Base-by-base conservation (phyloP, 306 rosid genomes). In the Corylus heterophylla region DNA sequence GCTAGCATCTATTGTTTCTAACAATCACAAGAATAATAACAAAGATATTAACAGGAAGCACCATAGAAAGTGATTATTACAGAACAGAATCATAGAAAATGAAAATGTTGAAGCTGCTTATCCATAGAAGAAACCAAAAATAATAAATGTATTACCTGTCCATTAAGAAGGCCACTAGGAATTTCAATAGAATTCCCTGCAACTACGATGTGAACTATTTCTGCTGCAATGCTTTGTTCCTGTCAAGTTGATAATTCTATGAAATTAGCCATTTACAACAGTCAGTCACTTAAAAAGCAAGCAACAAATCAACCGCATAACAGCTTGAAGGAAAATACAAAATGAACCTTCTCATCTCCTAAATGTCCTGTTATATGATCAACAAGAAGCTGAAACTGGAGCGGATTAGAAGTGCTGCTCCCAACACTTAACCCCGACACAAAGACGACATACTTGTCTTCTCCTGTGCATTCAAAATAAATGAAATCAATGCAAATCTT, bases 341-440 rank as follows among this genome's bases (percentile, higher is more conserved):
- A 69, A 49, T 20, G 37, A 83, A 94, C 97, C 96, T 89, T 87
- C 85, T 89, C 94, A 83, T 95, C 98, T 81, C 98, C 98, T 86
- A 95, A 87, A 84, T 95, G 97, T 50, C 98, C 98, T 12, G 98
- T 95, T 73, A 95, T 90, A 84, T 95, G 97, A 82, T 95, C 98
- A 79, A 95, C 83, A 76, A 92, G 90, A 83, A 95, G 98, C 93
- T 92, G 98, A 83, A 92, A 85, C 76, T 87, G 95, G 58, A 95
- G 98, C 76, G 98, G 98, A 82, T 92, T 92, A 68, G 87, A 86
- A 81, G 51, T 76, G 88, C 90, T 82, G 83, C 93, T 90, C 81
- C 98, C 98, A 83, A 91, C 76, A 71, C 82, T 87, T 77, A 95
- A 82, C 74, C 98, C 98, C 0, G 98, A 95, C 20, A 92, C 86